Base-by-base conservation (phyloP, 2,329 filamentous ascomycete genomes). In the Fusarium neocosmosporiellum region DNA sequence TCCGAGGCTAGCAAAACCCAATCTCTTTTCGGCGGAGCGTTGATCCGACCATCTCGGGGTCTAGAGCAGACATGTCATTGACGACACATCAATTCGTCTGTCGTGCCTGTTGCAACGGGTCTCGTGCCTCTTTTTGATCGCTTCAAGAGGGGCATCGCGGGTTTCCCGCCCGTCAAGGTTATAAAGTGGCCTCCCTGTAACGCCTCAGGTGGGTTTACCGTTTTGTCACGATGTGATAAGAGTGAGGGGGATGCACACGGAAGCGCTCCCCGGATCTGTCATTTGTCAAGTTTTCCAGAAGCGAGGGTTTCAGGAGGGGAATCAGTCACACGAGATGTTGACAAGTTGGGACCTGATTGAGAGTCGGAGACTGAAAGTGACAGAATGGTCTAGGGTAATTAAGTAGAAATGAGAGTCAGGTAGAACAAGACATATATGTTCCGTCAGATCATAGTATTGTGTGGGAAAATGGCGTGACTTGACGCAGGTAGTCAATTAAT, bases 171-270 rank as follows among this genome's bases (percentile, higher is more conserved):
- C 22, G 27, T n/a, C 46, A 53, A 53, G 46, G 46, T 53, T 53
- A 53, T 53, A 53, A 53, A 53, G 46, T 53, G 46, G 46, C 46
- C 18, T 53, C 46, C 43, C 43, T 27, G 22, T 46, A 24, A 20
- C 41, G 33, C 29, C 14, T n/a, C 20, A 22, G 20, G 53, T 55
- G 53, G 53, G 33, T 27, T 22, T n/a, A 46, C 41, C 22, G 41
- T 46, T 46, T 46, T 46, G 53, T 37, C 53, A 55, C 53, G 53
- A 36, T 55, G 48, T 54, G 31, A 53, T 55, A 55, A 24, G 53
- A 55, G 33, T 55, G 53, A 36, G 33, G 53, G 53, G 53, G 53
- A 55, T 55, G 53, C 53, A 55, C 53, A 36, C 53, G 53, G 53
- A 55, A 24, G 18, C 16, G 31, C 53, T 55, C 53, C 53, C 53